Evolutionary conservation across 768 basidiomycete species (phyloP).

Genomic region (Pleurotus platypus): DNA sequence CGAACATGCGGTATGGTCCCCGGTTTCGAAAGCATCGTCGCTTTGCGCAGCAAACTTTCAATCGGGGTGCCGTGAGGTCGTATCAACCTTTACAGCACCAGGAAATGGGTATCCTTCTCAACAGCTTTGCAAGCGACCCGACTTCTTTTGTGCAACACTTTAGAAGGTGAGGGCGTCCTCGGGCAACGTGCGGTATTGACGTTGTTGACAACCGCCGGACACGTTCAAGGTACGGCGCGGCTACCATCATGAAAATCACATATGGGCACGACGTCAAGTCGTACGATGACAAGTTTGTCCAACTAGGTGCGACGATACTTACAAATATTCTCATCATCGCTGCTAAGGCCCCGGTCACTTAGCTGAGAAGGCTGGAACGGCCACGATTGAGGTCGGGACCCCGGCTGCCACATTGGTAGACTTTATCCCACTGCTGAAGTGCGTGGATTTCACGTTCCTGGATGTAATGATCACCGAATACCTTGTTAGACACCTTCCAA

Average conservation of each 20-base stretch:
- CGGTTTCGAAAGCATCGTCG: conserved; percentile 50
- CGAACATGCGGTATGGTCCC: conserved; percentile 25
- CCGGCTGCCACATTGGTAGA: conserved; percentile 46
- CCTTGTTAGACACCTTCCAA: conserved; percentile 38
- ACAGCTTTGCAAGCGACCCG: conserved; percentile 34
- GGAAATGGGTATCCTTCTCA: conserved; percentile 37
- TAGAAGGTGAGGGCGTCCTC: conserved; percentile 28
- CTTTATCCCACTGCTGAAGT: conserved; percentile 45
- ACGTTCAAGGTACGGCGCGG: conserved; percentile 38
- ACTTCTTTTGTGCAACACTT: conserved; percentile 38
- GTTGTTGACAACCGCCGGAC: background rate
- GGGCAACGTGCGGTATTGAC: background rate
- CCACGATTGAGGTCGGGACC: conserved; percentile 42
- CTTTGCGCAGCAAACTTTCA: conserved; percentile 47
- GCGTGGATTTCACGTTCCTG: conserved; percentile 4
- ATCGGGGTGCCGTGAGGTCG: conserved; percentile 33
- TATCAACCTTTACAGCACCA: conserved; percentile 40
- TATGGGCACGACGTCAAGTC: conserved; percentile 44
- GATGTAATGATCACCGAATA: background rate
- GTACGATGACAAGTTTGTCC: conserved; percentile 39
- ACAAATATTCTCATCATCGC: too few relatives aligned
- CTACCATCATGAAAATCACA: conserved; percentile 44
- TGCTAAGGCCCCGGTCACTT: background rate
- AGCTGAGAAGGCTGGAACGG: conserved; percentile 43
- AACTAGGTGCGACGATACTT: conserved; percentile 28